These are phyloP conservation scores for Boletales sp. DNA, from an alignment of 768 basidiomycete species.

Conservation along the genomic window DNA sequence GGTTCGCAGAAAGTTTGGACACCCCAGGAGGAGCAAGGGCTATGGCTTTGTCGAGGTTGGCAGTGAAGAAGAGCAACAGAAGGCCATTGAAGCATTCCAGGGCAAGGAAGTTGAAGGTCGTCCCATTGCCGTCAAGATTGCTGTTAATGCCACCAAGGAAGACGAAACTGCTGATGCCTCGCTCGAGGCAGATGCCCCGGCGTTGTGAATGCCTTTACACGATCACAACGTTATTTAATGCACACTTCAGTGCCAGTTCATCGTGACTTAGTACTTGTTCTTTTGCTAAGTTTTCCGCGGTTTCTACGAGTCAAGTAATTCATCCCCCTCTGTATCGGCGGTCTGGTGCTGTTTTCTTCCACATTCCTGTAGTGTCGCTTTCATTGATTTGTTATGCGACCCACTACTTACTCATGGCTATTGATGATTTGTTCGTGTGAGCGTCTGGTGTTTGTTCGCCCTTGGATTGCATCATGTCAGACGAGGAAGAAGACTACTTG, in stretches of 20 bases:
- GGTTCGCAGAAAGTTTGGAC: conserved; percentile 80
- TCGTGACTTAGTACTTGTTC: conserved; percentile 33
- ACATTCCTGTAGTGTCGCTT: conserved; percentile 30
- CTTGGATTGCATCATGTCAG: conserved; percentile 47
- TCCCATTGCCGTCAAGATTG: conserved; percentile 89
- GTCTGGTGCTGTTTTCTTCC: conserved; percentile 47
- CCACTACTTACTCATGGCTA: conserved; percentile 26
- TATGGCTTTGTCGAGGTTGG: conserved; percentile 98
- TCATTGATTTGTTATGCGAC: conserved; percentile 23
- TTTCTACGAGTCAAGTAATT: conserved; percentile 33
- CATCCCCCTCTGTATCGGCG: conserved; percentile 22
- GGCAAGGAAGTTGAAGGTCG: conserved; percentile 88
- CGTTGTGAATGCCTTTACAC: conserved; percentile 18
- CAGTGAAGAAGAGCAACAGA: conserved; percentile 82
- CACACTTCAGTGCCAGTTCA: conserved; percentile 22
- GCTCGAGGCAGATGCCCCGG: conserved; percentile 30
- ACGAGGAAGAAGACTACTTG: conserved; percentile 83
- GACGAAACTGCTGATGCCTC: conserved; percentile 45
- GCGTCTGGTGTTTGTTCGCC: conserved; percentile 20
- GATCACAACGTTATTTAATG: conserved; percentile 27
- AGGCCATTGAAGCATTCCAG: conserved; percentile 82
- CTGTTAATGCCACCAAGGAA: conserved; percentile 76
- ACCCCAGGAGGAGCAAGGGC: conserved; percentile 87
- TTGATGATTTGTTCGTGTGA: conserved; percentile 23
- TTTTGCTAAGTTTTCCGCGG: conserved; percentile 36